Base-by-base conservation (phyloP, 1,284 basidiomycete species). In the Microbotryomycetes sp. region DNA sequence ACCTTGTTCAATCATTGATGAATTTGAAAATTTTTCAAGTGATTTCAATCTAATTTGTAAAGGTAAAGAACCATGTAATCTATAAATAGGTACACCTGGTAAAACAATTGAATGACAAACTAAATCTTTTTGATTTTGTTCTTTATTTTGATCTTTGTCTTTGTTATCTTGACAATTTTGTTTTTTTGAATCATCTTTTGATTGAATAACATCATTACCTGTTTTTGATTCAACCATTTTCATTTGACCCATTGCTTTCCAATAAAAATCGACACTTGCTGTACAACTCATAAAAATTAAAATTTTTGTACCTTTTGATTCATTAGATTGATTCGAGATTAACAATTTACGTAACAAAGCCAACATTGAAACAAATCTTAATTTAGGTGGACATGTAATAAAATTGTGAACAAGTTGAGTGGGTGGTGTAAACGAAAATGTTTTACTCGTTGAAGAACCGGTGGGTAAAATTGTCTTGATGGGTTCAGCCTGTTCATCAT, bases 241-340 rank as follows among this genome's bases (percentile, higher is more conserved):
- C 23, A 88, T 81, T 1, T 85, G 84, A 1, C 87, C 88, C 0
- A 98, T 77, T n/a, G 97, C 80, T 52, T 82, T 82, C 88, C 90
- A 98, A 74, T 97, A 92, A 74, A 92, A 97, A 75, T 99, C 94
- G 32, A 99, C 96, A 1, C 92, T 91, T 75, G 97, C 93, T 3
- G 92, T 98, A 71, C 92, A 97, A 71, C 88, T 92, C 63, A 98
- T 79, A 77, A 99, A 99, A 5, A 98, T 92, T 57, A 99, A 92
- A 49, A 97, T 85, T 68, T 81, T 80, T 49, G 72, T 75, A 0
- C 79, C 76, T 22, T 70, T 70, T 4, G 70, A 12, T 42, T 42
- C 12, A 12, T 19, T 9, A 12, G 36, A 9, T 42, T 42, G 22
- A 14, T 61, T 53, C 12, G 64, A 55, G 42, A 67, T 49, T 42